Conservation (phyloP, 2,329 filamentous ascomycete species). For the Diaporthe citri region DNA sequence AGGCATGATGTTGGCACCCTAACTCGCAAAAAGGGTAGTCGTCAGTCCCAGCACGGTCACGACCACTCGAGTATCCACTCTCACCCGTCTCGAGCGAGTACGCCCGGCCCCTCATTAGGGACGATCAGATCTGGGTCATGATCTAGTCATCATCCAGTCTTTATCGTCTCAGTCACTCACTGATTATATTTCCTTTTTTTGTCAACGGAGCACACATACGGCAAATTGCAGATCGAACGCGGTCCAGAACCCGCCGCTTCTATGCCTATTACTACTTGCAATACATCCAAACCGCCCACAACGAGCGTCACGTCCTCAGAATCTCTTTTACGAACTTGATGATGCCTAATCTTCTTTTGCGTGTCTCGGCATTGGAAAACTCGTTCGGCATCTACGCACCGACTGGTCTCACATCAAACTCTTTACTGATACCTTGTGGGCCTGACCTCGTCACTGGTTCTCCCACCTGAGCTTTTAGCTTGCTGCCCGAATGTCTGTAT, state of each 20-base stretch:
- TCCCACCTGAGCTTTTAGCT: neutral
- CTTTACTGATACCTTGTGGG: neutral
- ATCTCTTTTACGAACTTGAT: constrained; percentile 36
- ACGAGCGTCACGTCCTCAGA: constrained; percentile 4
- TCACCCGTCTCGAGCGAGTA: constrained; percentile 38
- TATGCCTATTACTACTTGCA: constrained; percentile 12
- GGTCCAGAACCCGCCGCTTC: constrained; percentile 1
- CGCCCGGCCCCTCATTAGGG: constrained; percentile 39
- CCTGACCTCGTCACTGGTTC: neutral
- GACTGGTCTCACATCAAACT: neutral
- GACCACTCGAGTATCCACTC: constrained; percentile 41
- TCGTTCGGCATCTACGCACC: constrained; percentile 1
- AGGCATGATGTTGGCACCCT: constrained; percentile 80
- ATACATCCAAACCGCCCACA: constrained; percentile 9
- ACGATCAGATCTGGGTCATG: constrained; percentile 46
- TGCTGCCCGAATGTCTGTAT: constrained; percentile 19
- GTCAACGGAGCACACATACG: constrained; percentile 23
- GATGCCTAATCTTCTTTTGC: constrained; percentile 29
- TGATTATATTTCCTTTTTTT: constrained; percentile 34
- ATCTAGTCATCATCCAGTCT: constrained; percentile 17
- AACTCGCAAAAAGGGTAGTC: constrained; percentile 61
- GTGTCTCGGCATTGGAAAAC: constrained; percentile 19
- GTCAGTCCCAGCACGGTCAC: constrained; percentile 52
- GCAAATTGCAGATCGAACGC: constrained; percentile 15
- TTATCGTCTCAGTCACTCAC: constrained; percentile 29